Evolutionary conservation across 768 basidiomycete genomes (phyloP), one percentile per base, ranked within the genome.

Genomic region (Trametes elegans): DNA sequence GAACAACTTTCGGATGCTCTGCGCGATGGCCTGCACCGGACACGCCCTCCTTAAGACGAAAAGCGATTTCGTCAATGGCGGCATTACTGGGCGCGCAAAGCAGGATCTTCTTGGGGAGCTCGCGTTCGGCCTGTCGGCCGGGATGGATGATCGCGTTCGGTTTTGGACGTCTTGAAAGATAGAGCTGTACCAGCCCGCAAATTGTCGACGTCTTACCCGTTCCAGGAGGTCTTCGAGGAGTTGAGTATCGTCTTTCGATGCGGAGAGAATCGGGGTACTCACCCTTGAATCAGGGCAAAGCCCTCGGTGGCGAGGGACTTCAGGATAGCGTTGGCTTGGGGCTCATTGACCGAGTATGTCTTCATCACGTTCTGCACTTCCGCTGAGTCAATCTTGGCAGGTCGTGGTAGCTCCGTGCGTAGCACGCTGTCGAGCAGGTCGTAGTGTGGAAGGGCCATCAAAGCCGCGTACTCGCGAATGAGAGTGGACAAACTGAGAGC

Each of bases 131-230:
- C 13, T 72, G 71, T 49, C 68, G 73, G 19, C 84, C 82, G 26
- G 75, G 75, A 10, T 80, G 71, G 45, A 85, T 78, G 19, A 78
- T 62, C 9, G 81, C 76, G 23, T 79, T 71, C 1, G 80, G 67
- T 29, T 68, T 71, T 10, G 73, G 69, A 7, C 88, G 85, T 34
- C 75, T 78, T 2, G 87, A 81, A 34, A 97, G 68, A 66, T 88
- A 93, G 4, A 86, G 82, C 36, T 90, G 85, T 6, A 97, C 88
- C n/a, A 99, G 77, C 19, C 92, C 93, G 62, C 93, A 93, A 58
- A 99, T 98, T 1, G 97, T 99, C 19, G 92, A 96, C 8, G 97
- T 99, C 74, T 99, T 99, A 11, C 97, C 97, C 0, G 97, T 99
- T 50, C 97, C 97, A 1, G 97, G 97, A 31, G 97, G 97, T 21